Percentiles rank a stretch among this genome's conserved stretches.
Conservation (phyloP, 176 grass and related monocot genomes). For the Paspalum notatum region DNA sequence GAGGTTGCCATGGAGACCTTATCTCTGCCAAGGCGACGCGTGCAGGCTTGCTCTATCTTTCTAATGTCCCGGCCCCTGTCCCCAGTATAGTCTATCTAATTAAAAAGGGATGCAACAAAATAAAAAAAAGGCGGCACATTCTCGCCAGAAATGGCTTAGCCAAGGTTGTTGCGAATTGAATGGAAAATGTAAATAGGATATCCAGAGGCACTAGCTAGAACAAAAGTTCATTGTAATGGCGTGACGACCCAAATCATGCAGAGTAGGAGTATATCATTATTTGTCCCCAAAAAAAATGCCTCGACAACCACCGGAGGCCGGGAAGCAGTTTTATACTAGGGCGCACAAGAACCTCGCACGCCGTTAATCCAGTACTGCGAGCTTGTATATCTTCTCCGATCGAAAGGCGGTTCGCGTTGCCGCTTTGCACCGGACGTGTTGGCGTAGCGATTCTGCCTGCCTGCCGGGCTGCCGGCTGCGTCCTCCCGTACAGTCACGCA, state of each 20-base stretch:
- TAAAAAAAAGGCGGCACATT: too few relatives aligned
- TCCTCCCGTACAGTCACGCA: constrained; percentile 51
- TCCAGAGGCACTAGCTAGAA: not conserved
- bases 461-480: too few relatives aligned
- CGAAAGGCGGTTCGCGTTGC: not conserved
- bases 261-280: not conserved
- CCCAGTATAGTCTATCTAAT: not conserved
- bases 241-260: not conserved
- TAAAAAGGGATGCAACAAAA: not conserved
- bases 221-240: not conserved
- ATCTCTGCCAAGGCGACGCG: not conserved
- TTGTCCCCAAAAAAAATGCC: not conserved
- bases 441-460: constrained; percentile 8
- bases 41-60: not conserved
- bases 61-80: not conserved
- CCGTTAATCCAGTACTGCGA: not conserved
- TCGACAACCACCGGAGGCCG: too few relatives aligned
- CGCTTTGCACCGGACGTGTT: not conserved
- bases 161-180: constrained; percentile 8
- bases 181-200: not conserved
- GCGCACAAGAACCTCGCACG: not conserved
- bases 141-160: not conserved
- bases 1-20: not conserved
- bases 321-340: not conserved
- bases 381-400: not conserved